phyloP scores from a whole-genome alignment of 2,329 filamentous ascomycete species.

The Aspergillus quadricinctus region DNA sequence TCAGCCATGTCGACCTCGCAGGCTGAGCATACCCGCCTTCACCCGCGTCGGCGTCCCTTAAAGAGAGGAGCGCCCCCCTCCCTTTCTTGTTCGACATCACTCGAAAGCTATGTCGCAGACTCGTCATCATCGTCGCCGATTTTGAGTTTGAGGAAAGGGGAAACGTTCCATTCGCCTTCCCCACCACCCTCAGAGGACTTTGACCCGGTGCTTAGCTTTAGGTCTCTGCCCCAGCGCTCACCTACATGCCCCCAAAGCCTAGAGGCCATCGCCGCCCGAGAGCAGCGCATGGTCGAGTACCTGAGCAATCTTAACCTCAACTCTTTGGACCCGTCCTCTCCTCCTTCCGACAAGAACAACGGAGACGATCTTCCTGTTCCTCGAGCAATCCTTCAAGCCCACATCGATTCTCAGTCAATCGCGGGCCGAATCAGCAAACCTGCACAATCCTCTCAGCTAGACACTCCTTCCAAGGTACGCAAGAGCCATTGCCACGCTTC shows the following conservation, averaged over 20 bases:
- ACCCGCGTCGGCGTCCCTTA: slow-evolving; percentile 35
- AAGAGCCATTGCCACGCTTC: slow-evolving; percentile 66
- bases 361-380: slow-evolving; percentile 60
- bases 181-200: slow-evolving; percentile 37
- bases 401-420: slow-evolving; percentile 44
- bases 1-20: slow-evolving; percentile 28
- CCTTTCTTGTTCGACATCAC: slow-evolving; percentile 18
- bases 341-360: slow-evolving; percentile 37
- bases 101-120: slow-evolving; percentile 7
- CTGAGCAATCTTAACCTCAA: slow-evolving; percentile 62
- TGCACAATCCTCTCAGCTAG: slow-evolving; percentile 34
- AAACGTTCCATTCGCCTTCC: slow-evolving; percentile 54
- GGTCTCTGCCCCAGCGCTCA: slow-evolving; percentile 58
- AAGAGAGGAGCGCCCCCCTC: slow-evolving; percentile 24
- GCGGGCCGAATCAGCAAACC: slow-evolving; percentile 30
- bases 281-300: slow-evolving; percentile 64
- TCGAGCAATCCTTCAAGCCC: slow-evolving; percentile 55
- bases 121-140: slow-evolving; percentile 17
- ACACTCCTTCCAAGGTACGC: slow-evolving; percentile 41
- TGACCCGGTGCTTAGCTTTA: slow-evolving; percentile 42
- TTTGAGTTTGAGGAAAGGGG: slow-evolving; percentile 63
- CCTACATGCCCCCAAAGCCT: slow-evolving; percentile 54
- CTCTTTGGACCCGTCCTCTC: slow-evolving; percentile 44
- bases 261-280: slow-evolving; percentile 66
- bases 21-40: slow-evolving; percentile 20